A percentile compares a stretch with the other conserved stretches of the same genome.
These are phyloP conservation scores for Penicillium frequentans DNA, from an alignment of 2,329 filamentous ascomycete genomes.

Conservation along the genomic window DNA sequence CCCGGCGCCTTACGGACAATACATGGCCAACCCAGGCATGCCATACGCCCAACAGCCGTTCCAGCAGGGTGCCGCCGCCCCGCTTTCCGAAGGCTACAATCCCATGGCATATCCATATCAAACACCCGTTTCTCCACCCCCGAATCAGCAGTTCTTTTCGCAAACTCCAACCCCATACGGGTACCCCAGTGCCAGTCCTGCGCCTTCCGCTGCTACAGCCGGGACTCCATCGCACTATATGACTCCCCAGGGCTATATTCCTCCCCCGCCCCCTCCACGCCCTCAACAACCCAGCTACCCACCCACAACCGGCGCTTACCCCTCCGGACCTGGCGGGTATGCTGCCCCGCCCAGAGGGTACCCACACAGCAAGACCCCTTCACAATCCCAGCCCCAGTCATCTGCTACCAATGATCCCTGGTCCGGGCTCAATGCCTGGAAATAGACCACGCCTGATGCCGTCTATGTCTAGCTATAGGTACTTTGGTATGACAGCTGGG, in stretches of 20 bases:
- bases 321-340: conserved; percentile 57
- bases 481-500: background rate
- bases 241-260: conserved; percentile 62
- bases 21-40: conserved; percentile 26
- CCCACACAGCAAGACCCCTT: conserved; percentile 39
- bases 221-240: conserved; percentile 48
- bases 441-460: conserved; percentile 41
- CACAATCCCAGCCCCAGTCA: conserved; percentile 30
- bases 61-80: conserved; percentile 44
- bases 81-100: conserved; percentile 48
- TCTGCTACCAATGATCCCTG: conserved; percentile 58
- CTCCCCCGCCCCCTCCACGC: conserved; percentile 66
- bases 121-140: conserved; percentile 43
- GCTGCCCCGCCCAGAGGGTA: conserved; percentile 48
- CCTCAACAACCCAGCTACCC: conserved; percentile 53
- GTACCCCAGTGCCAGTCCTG: conserved; percentile 36
- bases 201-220: conserved; percentile 21
- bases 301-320: conserved; percentile 53
- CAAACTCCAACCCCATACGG: conserved; percentile 35
- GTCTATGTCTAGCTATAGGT: background rate
- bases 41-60: conserved; percentile 35
- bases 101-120: conserved; percentile 52
- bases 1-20: conserved; percentile 38
- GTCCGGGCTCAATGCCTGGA: conserved; percentile 71
- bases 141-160: conserved; percentile 42